Percentiles rank a stretch among this genome's conserved stretches.
Conservation (phyloP, 805 yeast species). For the Candida tallmaniae region DNA sequence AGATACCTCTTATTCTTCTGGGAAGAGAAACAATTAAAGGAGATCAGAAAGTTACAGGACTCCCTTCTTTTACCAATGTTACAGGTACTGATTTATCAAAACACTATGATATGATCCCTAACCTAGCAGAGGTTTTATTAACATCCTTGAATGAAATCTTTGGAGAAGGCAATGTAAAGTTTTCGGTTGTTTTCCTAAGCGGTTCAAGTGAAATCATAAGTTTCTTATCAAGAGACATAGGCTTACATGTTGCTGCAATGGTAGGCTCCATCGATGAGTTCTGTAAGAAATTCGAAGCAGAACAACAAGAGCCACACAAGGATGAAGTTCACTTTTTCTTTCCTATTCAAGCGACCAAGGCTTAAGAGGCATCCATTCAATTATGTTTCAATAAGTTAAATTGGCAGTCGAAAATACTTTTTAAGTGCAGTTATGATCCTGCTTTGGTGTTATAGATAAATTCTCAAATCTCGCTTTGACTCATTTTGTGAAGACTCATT, state of each 20-base stretch:
- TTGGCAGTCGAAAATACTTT: too few species aligned
- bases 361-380: too few species aligned
- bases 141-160: conserved; percentile 21
- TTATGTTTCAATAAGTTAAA: too few species aligned
- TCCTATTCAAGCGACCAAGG: conserved; percentile 11
- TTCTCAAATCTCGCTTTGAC: too few species aligned
- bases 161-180: conserved; percentile 31
- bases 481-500: too few species aligned
- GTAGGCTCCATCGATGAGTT: conserved; percentile 27
- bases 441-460: too few species aligned
- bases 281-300: conserved; percentile 17
- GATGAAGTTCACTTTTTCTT: conserved; percentile 13
- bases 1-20: conserved; percentile 23
- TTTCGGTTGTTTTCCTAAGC: conserved; percentile 24
- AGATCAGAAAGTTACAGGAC: conserved; percentile 11
- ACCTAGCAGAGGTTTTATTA: conserved; percentile 20
- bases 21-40: conserved; percentile 11
- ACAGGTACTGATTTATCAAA: conserved; percentile 8
- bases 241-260: conserved; percentile 27
- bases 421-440: too few species aligned
- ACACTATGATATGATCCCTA: conserved; percentile 21
- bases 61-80: conserved; percentile 11
- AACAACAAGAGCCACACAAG: conserved; percentile 9
- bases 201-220: conserved; percentile 25
- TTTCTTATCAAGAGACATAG: conserved; percentile 25